These are phyloP conservation scores for Lodderomyces parapsilosis DNA, from an alignment of 1,139 yeast genomes.

Conservation along the genomic window DNA sequence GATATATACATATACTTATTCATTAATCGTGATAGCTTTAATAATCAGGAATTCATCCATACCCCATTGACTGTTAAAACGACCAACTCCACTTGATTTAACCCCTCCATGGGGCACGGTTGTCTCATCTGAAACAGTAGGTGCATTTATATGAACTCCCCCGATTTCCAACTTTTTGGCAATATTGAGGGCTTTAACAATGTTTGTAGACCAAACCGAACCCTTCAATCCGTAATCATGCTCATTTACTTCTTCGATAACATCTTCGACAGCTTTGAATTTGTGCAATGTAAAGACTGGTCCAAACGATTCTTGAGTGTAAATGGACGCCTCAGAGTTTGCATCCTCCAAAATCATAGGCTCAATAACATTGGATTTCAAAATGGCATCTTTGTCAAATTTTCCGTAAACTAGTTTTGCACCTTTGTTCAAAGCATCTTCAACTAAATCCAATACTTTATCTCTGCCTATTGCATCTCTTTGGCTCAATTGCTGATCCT, in stretches of 20 bases:
- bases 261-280: slow-evolving; percentile 30
- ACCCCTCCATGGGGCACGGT: slow-evolving; percentile 58
- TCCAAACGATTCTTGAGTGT: slow-evolving; percentile 44
- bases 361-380: slow-evolving; percentile 13
- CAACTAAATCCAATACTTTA: slow-evolving; percentile 26
- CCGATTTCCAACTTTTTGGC: slow-evolving; percentile 44
- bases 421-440: slow-evolving; percentile 44
- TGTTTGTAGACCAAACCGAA: slow-evolving; percentile 53
- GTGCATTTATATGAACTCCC: slow-evolving; percentile 51
- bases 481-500: slow-evolving; percentile 26
- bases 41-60: slow-evolving; percentile 36
- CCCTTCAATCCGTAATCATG: slow-evolving; percentile 49
- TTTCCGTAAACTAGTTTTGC: slow-evolving; percentile 33
- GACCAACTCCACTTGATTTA: slow-evolving; percentile 50
- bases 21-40: slow-evolving; percentile 24
- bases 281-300: slow-evolving; percentile 42
- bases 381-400: slow-evolving; percentile 9
- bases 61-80: slow-evolving; percentile 55
- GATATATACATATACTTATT: slow-evolving; percentile 3
- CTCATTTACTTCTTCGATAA: slow-evolving; percentile 29
- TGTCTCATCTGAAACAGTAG: slow-evolving; percentile 50
- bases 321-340: slow-evolving; percentile 30
- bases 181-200: slow-evolving; percentile 33
- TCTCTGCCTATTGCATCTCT: slow-evolving; percentile 26
- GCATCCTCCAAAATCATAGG: slow-evolving; percentile 40